Evolutionary conservation across 169 alveolate species (phyloP), one percentile per base, ranked within the genome.

Genomic region (Toxoplasma gondii): DNA sequence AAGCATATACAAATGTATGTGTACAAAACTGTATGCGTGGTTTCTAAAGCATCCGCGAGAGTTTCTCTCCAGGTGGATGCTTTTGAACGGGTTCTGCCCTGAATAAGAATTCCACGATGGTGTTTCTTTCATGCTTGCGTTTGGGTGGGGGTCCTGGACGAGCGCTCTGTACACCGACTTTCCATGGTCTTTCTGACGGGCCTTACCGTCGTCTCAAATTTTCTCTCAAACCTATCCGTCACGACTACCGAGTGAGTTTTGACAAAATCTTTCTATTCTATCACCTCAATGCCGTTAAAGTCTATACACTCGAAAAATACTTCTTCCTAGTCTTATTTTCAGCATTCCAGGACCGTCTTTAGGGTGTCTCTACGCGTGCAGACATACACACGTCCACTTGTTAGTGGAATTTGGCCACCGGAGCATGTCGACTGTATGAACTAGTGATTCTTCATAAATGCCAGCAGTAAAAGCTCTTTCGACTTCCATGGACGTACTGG

Each of bases 111-210:
- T 49, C 58, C 58, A 64, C 29, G n/a, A 82, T 82, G 90, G 38
- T 38, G 19, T 82, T 82, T 27, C 90, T 82, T 41, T 82, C 90
- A 16, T 29, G 5, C 10, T 5, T 38, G 27, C 90, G 69, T 64
- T 67, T 19, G 39, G 94, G 91, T 5, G 94, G 94, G 22, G 94
- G 94, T 19, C 94, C 94, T 1, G 94, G 94, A 10, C 88, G 94
- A 1, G 84, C 94, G 24, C 83, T 91, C n/a, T 91, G 94, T 81
- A 80, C 49, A 7, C 91, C 94, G 31, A 91, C 94, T 2, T 83
- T 84, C 31, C 94, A 91, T 39, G 94, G 94, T 29, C 94, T 91
- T 29, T 91, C 94, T 38, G 94, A 91, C 43, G 94, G 94, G 27
- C 94, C 94, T 17, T 91, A 10, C 43, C 39, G 94, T 2, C 78